Evolutionary conservation across 441 rosid genomes (phyloP), one percentile per base, ranked within the genome.

Genomic region (Raphanus hybrid): DNA sequence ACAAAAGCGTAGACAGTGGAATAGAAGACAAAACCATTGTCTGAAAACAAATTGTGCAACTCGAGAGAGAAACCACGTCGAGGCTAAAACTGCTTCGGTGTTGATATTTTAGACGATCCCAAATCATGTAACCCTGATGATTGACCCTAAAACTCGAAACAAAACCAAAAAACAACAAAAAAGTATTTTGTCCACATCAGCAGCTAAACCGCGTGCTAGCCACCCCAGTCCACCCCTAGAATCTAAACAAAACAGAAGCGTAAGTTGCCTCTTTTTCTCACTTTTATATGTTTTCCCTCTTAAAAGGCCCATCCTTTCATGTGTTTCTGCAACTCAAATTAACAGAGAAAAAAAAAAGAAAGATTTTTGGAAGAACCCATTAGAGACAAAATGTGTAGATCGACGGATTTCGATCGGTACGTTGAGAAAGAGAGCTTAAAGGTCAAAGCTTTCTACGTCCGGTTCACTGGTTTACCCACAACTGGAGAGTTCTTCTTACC

Each of bases 361-460:
- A 71, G 69, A 20, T 0, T 65, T 71, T 77, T 59, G 14, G 45
- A 43, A 70, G 39, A 68, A 74, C 70, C 34, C 12, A 65, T 8
- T 55, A 45, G 23, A 63, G 14, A 45, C 54, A 63, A 63, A 9
- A 91, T 93, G 97, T 93, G 92, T 66, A 69, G 86, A 41, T 84
- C 88, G 29, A 70, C 86, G 5, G 88, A 85, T 29, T 84, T 84
- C 9, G 82, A 71, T 20, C 72, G 81, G 4, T 64, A 78, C 2
- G 55, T 65, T 6, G 71, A 62, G 60, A 75, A 37, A 37, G 71
- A 62, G 54, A 75, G 64, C 41, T 80, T 92, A 16, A 84, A 82
- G 78, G 80, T 90, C 29, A 86, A 82, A 81, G 91, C 90, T 63
- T 89, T 93, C 83, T 86, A 68, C 39, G 83, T 90, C 26, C 85